Evolutionary conservation across 306 rosid species (phyloP).

Genomic region (Quercus cerris): DNA sequence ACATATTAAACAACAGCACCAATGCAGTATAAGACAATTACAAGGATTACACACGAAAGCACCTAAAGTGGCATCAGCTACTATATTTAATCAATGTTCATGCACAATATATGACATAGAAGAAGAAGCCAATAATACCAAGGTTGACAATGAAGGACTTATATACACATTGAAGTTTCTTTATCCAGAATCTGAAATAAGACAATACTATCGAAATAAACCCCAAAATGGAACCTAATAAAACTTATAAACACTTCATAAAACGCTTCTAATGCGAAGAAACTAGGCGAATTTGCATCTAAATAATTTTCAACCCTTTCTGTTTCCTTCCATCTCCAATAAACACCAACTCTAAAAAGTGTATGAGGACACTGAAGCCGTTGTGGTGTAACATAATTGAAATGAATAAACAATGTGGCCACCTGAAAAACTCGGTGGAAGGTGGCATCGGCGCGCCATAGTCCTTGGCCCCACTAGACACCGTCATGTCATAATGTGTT

Average conservation of each 20-base stretch:
- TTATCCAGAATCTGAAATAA: no score
- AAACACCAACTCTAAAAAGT: background rate
- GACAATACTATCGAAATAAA: background rate
- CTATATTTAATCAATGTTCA: background rate
- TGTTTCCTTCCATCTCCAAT: background rate
- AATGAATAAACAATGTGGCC: slow-evolving; percentile 6
- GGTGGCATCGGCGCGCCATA: slow-evolving; percentile 66
- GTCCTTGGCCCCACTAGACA: slow-evolving; percentile 49
- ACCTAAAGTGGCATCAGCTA: background rate
- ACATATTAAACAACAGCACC: background rate
- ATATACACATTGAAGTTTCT: background rate
- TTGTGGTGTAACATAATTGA: background rate
- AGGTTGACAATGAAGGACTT: background rate
- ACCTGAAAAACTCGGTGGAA: slow-evolving; percentile 86
- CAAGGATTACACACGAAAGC: no score
- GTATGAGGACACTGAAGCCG: background rate
- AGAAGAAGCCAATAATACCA: background rate
- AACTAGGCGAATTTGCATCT: background rate
- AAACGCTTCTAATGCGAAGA: background rate
- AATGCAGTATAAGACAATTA: background rate
- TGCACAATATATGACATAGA: background rate
- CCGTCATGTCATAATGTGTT: slow-evolving; percentile 65
- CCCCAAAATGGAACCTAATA: background rate
- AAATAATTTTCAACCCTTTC: background rate
- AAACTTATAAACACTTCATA: background rate